Evolutionary conservation across 306 rosid genomes (phyloP).

Genomic region (Cucurbita pepo): DNA sequence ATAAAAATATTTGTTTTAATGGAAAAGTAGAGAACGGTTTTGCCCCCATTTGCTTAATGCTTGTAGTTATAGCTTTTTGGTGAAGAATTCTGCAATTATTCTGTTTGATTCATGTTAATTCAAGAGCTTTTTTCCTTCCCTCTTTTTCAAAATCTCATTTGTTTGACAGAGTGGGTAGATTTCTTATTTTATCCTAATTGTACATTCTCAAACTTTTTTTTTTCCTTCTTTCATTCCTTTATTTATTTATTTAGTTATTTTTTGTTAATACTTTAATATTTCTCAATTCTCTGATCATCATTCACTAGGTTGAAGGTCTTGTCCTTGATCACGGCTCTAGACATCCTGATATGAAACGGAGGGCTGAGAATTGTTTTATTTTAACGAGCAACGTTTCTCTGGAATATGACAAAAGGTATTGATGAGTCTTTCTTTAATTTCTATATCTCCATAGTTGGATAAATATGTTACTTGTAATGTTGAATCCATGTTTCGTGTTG

Average conservation of each 20-base stretch:
- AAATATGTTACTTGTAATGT: background rate
- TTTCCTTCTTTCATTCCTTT: background rate
- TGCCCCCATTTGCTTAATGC: background rate
- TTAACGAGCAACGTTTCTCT: conserved; percentile 80
- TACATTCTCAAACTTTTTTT: background rate
- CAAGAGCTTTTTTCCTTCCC: background rate
- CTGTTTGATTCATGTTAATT: background rate
- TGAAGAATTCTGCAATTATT: background rate
- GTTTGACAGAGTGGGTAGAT: background rate
- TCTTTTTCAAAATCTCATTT: background rate
- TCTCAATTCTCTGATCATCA: background rate
- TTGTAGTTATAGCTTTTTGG: background rate
- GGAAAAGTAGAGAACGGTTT: background rate
- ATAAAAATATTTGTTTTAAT: background rate
- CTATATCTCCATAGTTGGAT: background rate
- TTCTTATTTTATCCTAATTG: background rate
- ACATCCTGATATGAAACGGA: conserved; percentile 97
- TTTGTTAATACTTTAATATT: background rate
- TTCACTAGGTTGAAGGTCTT: conserved; percentile 80
- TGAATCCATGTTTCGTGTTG: background rate
- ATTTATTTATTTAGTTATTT: too few species aligned
- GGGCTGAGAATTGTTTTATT: conserved; percentile 81
- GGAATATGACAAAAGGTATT: conserved; percentile 89
- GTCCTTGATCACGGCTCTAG: conserved; percentile 99
- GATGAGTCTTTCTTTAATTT: background rate